These are phyloP conservation scores for Leccinum pachyderme DNA, from an alignment of 1,284 basidiomycete species.

Conservation along the genomic window DNA sequence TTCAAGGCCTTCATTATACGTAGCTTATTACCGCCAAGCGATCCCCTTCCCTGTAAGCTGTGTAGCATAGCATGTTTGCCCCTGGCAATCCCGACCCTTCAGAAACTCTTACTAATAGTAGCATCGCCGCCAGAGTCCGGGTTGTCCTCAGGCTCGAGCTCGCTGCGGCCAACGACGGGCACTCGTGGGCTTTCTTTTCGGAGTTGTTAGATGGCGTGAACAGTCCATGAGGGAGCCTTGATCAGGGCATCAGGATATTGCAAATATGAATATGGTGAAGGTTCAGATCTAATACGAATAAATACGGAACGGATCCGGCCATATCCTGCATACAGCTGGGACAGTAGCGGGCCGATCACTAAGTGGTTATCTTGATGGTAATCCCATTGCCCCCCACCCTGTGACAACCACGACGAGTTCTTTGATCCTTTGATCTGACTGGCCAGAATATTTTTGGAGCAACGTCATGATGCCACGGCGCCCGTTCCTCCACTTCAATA, in stretches of 20 bases:
- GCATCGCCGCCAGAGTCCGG: too few relatives aligned
- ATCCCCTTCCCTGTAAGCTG: too few relatives aligned
- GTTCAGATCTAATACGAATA: background rate
- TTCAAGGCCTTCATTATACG: too few relatives aligned
- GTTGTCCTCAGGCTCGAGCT: too few relatives aligned
- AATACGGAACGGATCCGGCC: background rate
- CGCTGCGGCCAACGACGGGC: background rate
- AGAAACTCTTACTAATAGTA: too few relatives aligned
- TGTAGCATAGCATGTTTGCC: too few relatives aligned
- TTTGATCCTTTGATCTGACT: background rate
- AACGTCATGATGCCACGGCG: background rate
- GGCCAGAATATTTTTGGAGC: background rate
- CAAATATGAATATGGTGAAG: background rate
- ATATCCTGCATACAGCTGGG: background rate
- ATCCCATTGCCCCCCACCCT: background rate
- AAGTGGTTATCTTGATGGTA: background rate
- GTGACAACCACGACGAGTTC: background rate
- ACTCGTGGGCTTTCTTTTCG: background rate
- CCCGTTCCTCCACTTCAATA: background rate
- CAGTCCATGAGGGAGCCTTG: background rate
- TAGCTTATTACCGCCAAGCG: too few relatives aligned
- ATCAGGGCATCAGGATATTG: background rate
- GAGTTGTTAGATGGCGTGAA: background rate
- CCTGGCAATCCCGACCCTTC: too few relatives aligned
- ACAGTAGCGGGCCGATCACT: background rate